phyloP scores from a whole-genome alignment of 2,329 filamentous ascomycete genomes.

The Trichocomaceae sp. region DNA sequence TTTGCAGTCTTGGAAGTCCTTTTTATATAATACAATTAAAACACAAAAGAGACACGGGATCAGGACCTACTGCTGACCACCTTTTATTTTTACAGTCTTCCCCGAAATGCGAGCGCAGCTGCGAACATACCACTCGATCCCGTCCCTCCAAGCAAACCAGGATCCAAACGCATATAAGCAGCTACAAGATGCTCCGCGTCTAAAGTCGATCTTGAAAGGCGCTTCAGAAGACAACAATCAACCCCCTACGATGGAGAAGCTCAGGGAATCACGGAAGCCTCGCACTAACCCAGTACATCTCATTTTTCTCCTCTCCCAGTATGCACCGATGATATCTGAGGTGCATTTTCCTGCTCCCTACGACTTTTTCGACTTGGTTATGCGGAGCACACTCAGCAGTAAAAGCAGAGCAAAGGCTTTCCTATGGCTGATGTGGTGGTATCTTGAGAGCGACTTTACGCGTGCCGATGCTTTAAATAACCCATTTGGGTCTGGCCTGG shows the following conservation, averaged over 20 bases:
- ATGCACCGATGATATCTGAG: constrained; percentile 85
- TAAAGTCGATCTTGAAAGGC: constrained; percentile 96
- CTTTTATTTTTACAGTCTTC: constrained; percentile 62
- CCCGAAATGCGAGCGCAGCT: constrained; percentile 98
- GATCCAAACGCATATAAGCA: constrained; percentile 97
- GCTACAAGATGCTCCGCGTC: constrained; percentile 85
- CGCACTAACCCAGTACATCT: constrained; percentile 95
- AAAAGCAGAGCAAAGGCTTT: constrained; percentile 79
- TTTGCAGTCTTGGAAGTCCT: background rate
- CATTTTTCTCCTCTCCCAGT: constrained; percentile 88
- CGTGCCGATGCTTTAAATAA: constrained; percentile 82
- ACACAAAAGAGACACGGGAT: background rate
- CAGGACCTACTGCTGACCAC: constrained; percentile 2
- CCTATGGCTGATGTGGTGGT: constrained; percentile 98
- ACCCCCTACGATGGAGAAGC: constrained; percentile 73
- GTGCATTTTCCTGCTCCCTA: constrained; percentile 76
- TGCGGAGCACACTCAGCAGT: constrained; percentile 79
- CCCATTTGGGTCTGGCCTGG: constrained; percentile 64
- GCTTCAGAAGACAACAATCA: constrained; percentile 87
- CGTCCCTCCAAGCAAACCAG: constrained; percentile 88
- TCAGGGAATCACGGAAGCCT: constrained; percentile 62
- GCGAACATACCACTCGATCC: constrained; percentile 95
- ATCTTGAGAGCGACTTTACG: constrained; percentile 91
- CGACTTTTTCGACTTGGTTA: constrained; percentile 95
- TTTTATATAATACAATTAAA: background rate